Evolutionary conservation across 306 rosid species (phyloP).

Genomic region (Dicorynia guianensis): DNA sequence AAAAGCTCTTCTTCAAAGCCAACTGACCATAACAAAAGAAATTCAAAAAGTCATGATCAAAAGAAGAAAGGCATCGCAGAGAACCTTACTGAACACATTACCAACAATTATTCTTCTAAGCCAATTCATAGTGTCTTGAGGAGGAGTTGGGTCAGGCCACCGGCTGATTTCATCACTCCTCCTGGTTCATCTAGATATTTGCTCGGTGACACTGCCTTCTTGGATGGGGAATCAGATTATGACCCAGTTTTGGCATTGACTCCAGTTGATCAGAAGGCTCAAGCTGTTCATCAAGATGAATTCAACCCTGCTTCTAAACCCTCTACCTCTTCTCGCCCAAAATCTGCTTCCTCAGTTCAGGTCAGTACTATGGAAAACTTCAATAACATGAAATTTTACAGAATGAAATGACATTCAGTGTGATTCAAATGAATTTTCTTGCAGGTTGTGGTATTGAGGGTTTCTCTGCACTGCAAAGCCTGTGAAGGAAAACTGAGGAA

Average conservation of each 20-base stretch:
- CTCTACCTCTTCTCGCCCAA: conserved; percentile 52
- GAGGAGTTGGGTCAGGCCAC: conserved; percentile 60
- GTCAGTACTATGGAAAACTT: conserved; percentile 39
- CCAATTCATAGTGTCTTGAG: conserved; percentile 55
- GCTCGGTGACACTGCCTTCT: conserved; percentile 54
- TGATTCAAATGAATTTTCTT: conserved; percentile 27
- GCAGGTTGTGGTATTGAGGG: conserved; percentile 91
- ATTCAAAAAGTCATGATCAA: conserved; percentile 40
- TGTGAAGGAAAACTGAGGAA: conserved; percentile 95
- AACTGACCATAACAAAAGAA: conserved; percentile 45
- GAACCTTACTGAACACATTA: conserved; percentile 34
- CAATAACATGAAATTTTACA: background rate
- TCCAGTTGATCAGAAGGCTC: conserved; percentile 44
- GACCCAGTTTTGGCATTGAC: conserved; percentile 54
- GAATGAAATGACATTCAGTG: background rate
- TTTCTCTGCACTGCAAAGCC: conserved; percentile 92
- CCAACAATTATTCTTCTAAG: conserved; percentile 48
- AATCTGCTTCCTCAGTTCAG: conserved; percentile 63
- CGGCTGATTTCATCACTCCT: conserved; percentile 66
- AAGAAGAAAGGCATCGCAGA: conserved; percentile 45
- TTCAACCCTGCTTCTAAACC: conserved; percentile 43
- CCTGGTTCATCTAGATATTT: conserved; percentile 83
- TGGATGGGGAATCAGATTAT: conserved; percentile 46
- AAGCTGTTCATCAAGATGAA: conserved; percentile 40
- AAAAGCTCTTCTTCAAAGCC: conserved; percentile 45